Conservation (phyloP, 1,284 basidiomycete species). For the Ceratobasidium sp. region DNA sequence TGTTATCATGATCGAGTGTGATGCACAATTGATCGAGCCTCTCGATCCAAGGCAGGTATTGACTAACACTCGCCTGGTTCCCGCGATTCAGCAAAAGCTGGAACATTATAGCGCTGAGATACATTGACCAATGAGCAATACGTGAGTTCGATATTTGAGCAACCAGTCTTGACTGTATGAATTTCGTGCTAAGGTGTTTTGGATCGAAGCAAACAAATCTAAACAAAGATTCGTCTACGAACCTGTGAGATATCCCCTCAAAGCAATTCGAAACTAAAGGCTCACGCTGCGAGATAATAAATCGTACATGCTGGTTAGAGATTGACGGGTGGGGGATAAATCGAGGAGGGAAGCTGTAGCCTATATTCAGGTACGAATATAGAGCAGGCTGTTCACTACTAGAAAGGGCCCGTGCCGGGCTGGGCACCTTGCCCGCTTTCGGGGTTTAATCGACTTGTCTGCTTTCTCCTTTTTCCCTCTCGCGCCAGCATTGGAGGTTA, state of each 20-base stretch:
- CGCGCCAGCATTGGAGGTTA: too few relatives aligned
- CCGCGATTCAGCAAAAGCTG: neutral
- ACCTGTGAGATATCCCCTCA: neutral
- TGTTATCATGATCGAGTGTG: neutral
- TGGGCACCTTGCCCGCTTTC: too few relatives aligned
- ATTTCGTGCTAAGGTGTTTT: neutral
- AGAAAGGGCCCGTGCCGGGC: too few relatives aligned
- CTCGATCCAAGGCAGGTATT: neutral
- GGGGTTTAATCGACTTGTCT: too few relatives aligned
- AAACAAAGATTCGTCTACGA: slow-evolving; percentile 1
- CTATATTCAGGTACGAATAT: neutral
- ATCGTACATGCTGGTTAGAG: neutral
- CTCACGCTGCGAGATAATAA: slow-evolving; percentile 18
- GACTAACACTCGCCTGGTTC: neutral
- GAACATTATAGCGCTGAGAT: slow-evolving; percentile 9
- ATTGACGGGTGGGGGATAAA: neutral
- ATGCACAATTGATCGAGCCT: neutral
- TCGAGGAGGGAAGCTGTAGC: slow-evolving; percentile 5
- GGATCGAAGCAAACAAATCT: neutral
- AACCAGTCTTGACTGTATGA: neutral
- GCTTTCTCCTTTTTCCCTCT: too few relatives aligned
- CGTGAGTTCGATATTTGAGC: neutral
- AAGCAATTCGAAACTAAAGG: neutral
- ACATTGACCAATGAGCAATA: slow-evolving; percentile 23
- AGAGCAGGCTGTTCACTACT: too few relatives aligned